Conservation (phyloP, 495 filamentous ascomycete species). For the Aspergillus steynii region DNA sequence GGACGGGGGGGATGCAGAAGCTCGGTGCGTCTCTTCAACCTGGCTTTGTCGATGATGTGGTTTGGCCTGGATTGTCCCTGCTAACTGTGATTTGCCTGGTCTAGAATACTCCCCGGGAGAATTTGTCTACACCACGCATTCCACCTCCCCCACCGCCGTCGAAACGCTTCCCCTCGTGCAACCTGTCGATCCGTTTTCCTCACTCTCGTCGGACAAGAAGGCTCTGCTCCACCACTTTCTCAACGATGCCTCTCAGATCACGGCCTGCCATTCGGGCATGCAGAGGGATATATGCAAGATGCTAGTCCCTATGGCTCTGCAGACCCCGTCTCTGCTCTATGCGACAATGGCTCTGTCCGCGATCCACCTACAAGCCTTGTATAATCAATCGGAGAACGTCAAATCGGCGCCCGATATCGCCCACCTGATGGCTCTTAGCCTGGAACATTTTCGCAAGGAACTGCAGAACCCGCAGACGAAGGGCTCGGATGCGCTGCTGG, state of each 20-base stretch:
- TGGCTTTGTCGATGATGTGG: neutral
- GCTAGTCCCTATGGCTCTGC: constrained; percentile 49
- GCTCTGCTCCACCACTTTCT: constrained; percentile 47
- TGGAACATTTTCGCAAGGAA: constrained; percentile 48
- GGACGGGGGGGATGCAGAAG: constrained; percentile 43
- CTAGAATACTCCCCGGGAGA: constrained; percentile 50
- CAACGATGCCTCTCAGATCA: constrained; percentile 48
- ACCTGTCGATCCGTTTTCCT: constrained; percentile 44
- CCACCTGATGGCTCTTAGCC: constrained; percentile 43
- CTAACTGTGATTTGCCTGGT: constrained; percentile 1
- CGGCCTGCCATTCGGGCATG: constrained; percentile 47
- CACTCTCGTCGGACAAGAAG: constrained; percentile 40
- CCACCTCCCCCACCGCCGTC: constrained; percentile 15
- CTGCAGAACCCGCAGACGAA: constrained; percentile 38
- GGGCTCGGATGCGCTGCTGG: constrained; percentile 44
- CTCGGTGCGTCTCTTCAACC: constrained; percentile 30
- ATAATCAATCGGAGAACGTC: constrained; percentile 44
- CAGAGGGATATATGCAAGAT: constrained; percentile 49
- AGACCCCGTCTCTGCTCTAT: constrained; percentile 47
- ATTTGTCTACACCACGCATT: constrained; percentile 47
- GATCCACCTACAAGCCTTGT: constrained; percentile 46
- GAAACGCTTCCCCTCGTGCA: constrained; percentile 32
- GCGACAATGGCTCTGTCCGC: constrained; percentile 50
- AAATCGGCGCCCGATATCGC: constrained; percentile 49
- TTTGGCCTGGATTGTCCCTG: neutral